phyloP scores from a whole-genome alignment of 768 basidiomycete species.

The Psilocybe tampanensis region DNA sequence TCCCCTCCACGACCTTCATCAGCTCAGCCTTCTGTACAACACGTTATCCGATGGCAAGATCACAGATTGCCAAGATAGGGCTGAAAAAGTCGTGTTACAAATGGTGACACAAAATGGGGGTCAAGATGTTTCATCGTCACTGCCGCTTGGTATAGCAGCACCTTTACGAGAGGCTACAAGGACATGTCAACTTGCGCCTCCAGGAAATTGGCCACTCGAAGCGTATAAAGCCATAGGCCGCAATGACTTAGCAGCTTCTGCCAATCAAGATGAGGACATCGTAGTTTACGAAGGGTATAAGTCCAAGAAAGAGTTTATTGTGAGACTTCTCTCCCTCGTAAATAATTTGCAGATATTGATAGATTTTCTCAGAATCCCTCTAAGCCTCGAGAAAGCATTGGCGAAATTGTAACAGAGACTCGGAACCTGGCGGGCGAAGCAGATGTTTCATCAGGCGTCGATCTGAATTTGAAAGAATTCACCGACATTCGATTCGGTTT shows the following conservation, averaged over 20 bases:
- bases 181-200: slow-evolving; percentile 79
- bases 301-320: slow-evolving; percentile 58
- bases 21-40: slow-evolving; percentile 59
- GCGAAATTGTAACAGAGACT: slow-evolving; percentile 51
- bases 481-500: slow-evolving; percentile 87
- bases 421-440: slow-evolving; percentile 55
- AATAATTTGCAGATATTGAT: slow-evolving; percentile 8
- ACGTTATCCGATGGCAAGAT: slow-evolving; percentile 57
- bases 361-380: slow-evolving; percentile 45
- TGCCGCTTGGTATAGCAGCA: slow-evolving; percentile 72
- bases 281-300: slow-evolving; percentile 57
- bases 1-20: slow-evolving; percentile 54
- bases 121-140: slow-evolving; percentile 48
- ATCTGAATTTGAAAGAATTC: slow-evolving; percentile 72
- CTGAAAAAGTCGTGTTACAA: slow-evolving; percentile 61
- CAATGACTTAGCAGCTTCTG: slow-evolving; percentile 71
- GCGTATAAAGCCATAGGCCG: slow-evolving; percentile 73
- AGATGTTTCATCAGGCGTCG: slow-evolving; percentile 67
- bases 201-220: slow-evolving; percentile 69
- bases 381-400: slow-evolving; percentile 52
- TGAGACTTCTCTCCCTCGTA: slow-evolving; percentile 29
- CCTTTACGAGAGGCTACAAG: slow-evolving; percentile 87
- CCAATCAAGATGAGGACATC: slow-evolving; percentile 47
- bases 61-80: slow-evolving; percentile 59
- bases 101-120: slow-evolving; percentile 54